A percentile compares a stretch with the other conserved stretches of the same genome.
These are phyloP conservation scores for Mycena floridula DNA, from an alignment of 768 basidiomycete species.

Conservation along the genomic window DNA sequence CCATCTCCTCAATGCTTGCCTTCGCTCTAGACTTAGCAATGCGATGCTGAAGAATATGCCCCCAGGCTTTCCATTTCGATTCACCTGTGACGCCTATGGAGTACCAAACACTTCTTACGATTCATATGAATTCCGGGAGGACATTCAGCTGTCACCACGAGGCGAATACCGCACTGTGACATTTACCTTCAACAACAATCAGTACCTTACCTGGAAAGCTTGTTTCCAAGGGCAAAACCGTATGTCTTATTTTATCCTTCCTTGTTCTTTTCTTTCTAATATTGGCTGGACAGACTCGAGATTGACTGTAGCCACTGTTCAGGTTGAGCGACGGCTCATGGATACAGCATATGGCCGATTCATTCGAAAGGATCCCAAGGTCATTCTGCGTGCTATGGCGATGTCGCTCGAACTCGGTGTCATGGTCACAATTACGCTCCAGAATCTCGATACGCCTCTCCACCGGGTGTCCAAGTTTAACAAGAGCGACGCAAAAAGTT, in stretches of 20 bases:
- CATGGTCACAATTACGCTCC: constrained; percentile 23
- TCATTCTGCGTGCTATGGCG: constrained; percentile 31
- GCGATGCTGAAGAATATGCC: constrained; percentile 24
- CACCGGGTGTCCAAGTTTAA: too few relatives aligned
- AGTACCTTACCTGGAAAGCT: constrained; percentile 27
- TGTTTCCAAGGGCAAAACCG: constrained; percentile 13
- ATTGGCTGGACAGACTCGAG: too few relatives aligned
- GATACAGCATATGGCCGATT: constrained; percentile 25
- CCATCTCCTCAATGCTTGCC: constrained; percentile 22
- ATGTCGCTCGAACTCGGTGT: constrained; percentile 33
- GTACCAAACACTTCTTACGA: constrained; percentile 20
- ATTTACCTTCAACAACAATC: constrained; percentile 7
- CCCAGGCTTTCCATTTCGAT: constrained; percentile 31
- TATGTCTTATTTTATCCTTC: constrained; percentile 2
- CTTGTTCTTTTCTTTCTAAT: too few relatives aligned
- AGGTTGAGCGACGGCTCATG: constrained; percentile 27
- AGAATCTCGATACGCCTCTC: too few relatives aligned
- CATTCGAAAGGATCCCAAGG: constrained; percentile 24
- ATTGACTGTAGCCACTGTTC: constrained; percentile 29
- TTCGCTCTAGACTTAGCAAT: constrained; percentile 25
- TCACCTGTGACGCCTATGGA: constrained; percentile 13
- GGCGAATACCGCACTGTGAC: constrained; percentile 13
- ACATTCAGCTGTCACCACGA: too few relatives aligned
- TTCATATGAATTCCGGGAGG: constrained; percentile 30
- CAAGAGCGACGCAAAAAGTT: too few relatives aligned